Base-by-base conservation (phyloP, 1,284 basidiomycete species). In the Puccinia polysora region DNA sequence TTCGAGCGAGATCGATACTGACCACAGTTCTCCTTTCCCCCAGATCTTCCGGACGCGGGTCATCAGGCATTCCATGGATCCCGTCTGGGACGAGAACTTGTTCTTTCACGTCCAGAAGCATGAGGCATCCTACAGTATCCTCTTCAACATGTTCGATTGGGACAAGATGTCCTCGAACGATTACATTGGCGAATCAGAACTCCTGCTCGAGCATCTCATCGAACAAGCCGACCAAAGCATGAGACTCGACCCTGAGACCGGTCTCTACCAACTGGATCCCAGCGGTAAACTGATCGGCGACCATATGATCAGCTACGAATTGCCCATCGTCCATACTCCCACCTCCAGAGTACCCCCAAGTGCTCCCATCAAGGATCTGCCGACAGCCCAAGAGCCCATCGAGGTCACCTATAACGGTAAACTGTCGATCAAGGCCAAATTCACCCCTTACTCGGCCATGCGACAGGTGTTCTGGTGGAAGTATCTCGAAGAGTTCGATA, bases 41-140 rank as follows among this genome's bases (percentile, higher is more conserved):
- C 30, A 71, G 69, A 71, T 71, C 18, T 71, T 71, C 55, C 45
- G 69, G n/a, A 71, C 69, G 1, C 56, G 58, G 20, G 81, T 82
- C 30, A 78, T 79, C 6, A 78, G 81, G 0, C 80, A 80, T 74
- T 81, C 80, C 1, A 85, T 92, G 74, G 92, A 91, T 79, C 95
- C 95, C 0, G 84, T 85, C 0, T 98, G 94, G 91, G 89, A 97
- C 76, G 93, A 97, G 81, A 95, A 95, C 80, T 83, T 98, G 1
- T 84, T 97, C 23, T 97, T 97, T 83, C 94, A 97, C 79, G 94
- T 97, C 3, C 86, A 91, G 28, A 83, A 88, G 6, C 90, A 93
- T 77, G 95, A 98, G 79, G 86, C 85, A 8, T 78, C 84, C 62
- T 80, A 75, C 52, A 72, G 23, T 14, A 83, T 93, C 20, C 86